Evolutionary conservation across 495 filamentous ascomycete genomes (phyloP).

Genomic region (Talaromyces thailandensis): DNA sequence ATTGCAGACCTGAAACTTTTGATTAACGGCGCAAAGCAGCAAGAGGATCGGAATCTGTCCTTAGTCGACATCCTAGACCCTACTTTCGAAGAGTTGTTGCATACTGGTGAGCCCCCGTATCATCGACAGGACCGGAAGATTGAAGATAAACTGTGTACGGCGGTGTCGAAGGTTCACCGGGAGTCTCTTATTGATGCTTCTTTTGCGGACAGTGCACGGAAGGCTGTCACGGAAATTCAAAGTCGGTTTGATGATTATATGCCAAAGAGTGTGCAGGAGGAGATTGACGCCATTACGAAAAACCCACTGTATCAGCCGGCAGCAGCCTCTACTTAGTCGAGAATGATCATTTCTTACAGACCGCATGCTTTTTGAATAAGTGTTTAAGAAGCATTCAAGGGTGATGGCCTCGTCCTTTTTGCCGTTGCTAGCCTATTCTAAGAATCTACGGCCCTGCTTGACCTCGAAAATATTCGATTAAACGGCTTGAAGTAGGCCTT

Average conservation of each 20-base stretch:
- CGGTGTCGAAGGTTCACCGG: neutral
- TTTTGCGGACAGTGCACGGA: neutral
- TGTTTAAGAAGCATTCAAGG: too few relatives aligned
- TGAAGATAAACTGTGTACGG: neutral
- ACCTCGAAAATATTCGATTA: too few relatives aligned
- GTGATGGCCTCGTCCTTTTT: too few relatives aligned
- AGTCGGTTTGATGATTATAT: neutral
- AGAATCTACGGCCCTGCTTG: too few relatives aligned
- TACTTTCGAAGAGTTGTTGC: neutral
- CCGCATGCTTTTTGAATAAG: too few relatives aligned
- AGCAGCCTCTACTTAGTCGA: neutral
- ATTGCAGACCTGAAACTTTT: neutral
- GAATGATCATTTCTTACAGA: neutral
- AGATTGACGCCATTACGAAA: neutral
- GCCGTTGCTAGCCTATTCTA: too few relatives aligned
- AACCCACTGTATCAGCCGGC: neutral
- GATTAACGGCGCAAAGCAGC: neutral
- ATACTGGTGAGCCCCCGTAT: conserved; percentile 1
- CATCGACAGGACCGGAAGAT: neutral
- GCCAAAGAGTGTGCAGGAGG: neutral
- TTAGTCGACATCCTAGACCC: neutral
- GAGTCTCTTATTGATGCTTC: neutral
- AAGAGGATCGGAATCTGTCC: neutral
- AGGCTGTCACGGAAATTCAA: neutral
- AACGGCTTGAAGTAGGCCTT: too few relatives aligned